These are phyloP conservation scores for Fraxinus excelsior DNA, from an alignment of 257 asterid species.

Conservation along the genomic window DNA sequence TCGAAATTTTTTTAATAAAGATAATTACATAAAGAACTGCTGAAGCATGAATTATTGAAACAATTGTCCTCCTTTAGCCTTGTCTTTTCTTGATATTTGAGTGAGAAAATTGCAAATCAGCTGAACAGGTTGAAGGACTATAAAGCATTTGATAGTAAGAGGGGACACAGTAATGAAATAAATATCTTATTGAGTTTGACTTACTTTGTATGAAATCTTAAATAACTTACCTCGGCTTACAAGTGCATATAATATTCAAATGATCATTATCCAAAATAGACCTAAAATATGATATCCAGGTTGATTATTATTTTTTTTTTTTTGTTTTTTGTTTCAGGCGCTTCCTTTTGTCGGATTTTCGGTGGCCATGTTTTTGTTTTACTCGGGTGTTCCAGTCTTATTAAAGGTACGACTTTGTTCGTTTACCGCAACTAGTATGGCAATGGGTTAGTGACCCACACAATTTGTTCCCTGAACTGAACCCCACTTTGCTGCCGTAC, in stretches of 20 bases:
- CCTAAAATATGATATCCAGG: conserved; percentile 14
- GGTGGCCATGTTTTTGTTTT: conserved; percentile 81
- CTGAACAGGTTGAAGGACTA: not conserved
- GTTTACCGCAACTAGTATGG: conserved; percentile 1
- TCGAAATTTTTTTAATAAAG: not conserved
- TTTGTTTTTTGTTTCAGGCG: conserved; percentile 42
- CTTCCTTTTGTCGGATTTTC: conserved; percentile 88
- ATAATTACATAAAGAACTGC: not conserved
- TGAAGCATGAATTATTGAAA: not conserved
- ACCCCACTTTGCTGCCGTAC: not conserved
- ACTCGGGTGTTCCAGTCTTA: conserved; percentile 79
- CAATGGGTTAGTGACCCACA: not conserved
- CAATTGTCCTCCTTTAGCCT: not conserved
- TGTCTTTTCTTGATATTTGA: not conserved
- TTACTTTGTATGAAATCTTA: conserved; percentile 1
- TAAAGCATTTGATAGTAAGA: not conserved
- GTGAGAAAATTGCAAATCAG: not conserved
- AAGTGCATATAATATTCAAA: not conserved
- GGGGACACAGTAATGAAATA: not conserved
- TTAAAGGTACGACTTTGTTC: conserved; percentile 55
- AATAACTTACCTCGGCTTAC: not conserved
- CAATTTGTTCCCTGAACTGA: not conserved
- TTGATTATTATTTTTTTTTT: not conserved
- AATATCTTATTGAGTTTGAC: not conserved
- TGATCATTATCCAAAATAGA: not conserved